These are phyloP conservation scores for Cryptosporidium ubiquitum DNA, from an alignment of 169 alveolate species.

Conservation along the genomic window DNA sequence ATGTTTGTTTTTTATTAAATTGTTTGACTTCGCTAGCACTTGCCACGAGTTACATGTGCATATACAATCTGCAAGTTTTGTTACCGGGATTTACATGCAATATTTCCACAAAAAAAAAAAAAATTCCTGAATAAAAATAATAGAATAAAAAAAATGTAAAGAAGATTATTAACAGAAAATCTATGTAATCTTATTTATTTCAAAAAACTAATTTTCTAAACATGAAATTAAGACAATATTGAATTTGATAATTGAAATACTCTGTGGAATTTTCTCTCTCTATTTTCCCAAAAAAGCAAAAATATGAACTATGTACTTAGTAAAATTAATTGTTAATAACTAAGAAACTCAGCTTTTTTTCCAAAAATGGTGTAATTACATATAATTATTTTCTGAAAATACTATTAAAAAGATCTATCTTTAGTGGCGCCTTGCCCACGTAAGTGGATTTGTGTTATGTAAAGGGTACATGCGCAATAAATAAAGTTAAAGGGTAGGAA, in stretches of 20 bases:
- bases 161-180: too few relatives aligned
- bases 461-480: slow-evolving; percentile 4
- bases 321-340: not conserved
- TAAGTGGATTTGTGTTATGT: slow-evolving; percentile 41
- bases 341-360: not conserved
- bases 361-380: not conserved
- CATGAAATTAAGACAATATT: too few relatives aligned
- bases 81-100: not conserved
- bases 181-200: not conserved
- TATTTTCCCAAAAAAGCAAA: not conserved
- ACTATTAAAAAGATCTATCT: slow-evolving; percentile 53
- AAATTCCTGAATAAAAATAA: too few relatives aligned
- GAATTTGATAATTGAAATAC: too few relatives aligned
- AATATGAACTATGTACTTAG: not conserved
- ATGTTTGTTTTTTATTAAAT: too few relatives aligned
- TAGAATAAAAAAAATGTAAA: too few relatives aligned
- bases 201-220: too few relatives aligned
- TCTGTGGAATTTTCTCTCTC: too few relatives aligned
- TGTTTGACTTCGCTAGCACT: too few relatives aligned
- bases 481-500: not conserved
- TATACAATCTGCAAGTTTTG: not conserved
- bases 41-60: not conserved
- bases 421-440: slow-evolving; percentile 68
- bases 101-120: not conserved
- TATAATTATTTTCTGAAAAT: not conserved